These are phyloP conservation scores for Fusarium miscanthi DNA, from an alignment of 2,329 filamentous ascomycete genomes.

Conservation along the genomic window DNA sequence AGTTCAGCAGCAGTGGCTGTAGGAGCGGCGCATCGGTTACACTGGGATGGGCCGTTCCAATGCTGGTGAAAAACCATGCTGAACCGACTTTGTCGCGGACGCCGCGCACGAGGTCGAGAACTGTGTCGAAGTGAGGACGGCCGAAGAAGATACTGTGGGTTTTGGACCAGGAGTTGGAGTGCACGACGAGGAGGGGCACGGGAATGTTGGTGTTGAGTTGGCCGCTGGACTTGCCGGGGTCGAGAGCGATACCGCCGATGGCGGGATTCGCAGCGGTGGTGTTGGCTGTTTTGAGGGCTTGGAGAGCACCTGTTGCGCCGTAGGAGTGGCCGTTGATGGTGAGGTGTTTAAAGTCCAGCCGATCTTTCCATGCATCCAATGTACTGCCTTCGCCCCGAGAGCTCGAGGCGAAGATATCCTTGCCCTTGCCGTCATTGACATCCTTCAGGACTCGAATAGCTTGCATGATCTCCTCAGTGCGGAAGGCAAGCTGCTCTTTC, in stretches of 20 bases:
- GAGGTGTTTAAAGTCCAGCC: constrained; percentile 65
- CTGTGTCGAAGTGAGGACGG: constrained; percentile 72
- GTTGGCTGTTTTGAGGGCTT: constrained; percentile 63
- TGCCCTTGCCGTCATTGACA: constrained; percentile 55
- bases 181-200: constrained; percentile 69
- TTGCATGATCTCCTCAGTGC: constrained; percentile 62
- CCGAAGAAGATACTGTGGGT: constrained; percentile 69
- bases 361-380: constrained; percentile 61
- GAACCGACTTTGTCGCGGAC: constrained; percentile 57
- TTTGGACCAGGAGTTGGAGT: constrained; percentile 73
- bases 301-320: constrained; percentile 72
- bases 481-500: constrained; percentile 60
- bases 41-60: constrained; percentile 69
- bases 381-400: constrained; percentile 58
- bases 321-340: constrained; percentile 73
- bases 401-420: constrained; percentile 54
- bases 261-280: constrained; percentile 50
- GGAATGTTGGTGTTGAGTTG: constrained; percentile 68
- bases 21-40: constrained; percentile 75
- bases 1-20: constrained; percentile 68
- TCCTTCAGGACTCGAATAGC: constrained; percentile 54
- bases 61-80: constrained; percentile 65
- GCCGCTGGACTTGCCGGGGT: constrained; percentile 74
- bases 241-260: constrained; percentile 69
- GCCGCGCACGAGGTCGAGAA: constrained; percentile 64